phyloP scores from a whole-genome alignment of 2,329 filamentous ascomycete species.

The Clonostachys solani region DNA sequence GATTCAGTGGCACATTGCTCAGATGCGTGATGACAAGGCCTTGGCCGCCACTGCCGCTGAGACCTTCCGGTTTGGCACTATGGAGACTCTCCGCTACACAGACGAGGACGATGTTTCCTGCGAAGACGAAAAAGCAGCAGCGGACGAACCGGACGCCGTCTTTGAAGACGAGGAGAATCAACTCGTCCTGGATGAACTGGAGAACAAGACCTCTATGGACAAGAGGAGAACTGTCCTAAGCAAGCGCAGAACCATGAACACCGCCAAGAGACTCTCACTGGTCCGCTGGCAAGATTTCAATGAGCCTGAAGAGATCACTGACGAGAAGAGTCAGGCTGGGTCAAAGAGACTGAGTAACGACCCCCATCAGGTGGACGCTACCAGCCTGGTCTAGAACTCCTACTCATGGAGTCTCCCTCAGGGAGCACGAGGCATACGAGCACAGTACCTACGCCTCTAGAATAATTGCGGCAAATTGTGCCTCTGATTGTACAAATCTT shows the following conservation, averaged over 20 bases:
- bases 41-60: constrained; percentile 6
- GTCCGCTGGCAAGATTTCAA: constrained; percentile 2
- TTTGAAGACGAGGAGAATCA: no score
- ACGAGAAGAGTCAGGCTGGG: not conserved
- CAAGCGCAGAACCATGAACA: not conserved
- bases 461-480: no score
- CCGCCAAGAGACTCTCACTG: not conserved
- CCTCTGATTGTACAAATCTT: no score
- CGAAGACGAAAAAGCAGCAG: not conserved
- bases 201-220: not conserved
- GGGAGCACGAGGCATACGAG: no score
- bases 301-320: not conserved
- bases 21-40: constrained; percentile 14
- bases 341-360: constrained; percentile 2
- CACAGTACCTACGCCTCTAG: no score
- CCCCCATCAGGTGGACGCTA: no score
- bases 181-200: not conserved
- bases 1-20: constrained; percentile 31
- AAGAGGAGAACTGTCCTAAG: not conserved
- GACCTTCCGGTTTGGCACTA: constrained; percentile 11
- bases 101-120: constrained; percentile 6
- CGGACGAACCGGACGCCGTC: no score
- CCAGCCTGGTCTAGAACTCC: no score
- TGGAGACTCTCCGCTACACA: constrained; percentile 9
- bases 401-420: no score